Percentiles rank a stretch among this genome's conserved stretches.
These are phyloP conservation scores for Colletotrichum musicola DNA, from an alignment of 2,329 filamentous ascomycete genomes.

Conservation along the genomic window DNA sequence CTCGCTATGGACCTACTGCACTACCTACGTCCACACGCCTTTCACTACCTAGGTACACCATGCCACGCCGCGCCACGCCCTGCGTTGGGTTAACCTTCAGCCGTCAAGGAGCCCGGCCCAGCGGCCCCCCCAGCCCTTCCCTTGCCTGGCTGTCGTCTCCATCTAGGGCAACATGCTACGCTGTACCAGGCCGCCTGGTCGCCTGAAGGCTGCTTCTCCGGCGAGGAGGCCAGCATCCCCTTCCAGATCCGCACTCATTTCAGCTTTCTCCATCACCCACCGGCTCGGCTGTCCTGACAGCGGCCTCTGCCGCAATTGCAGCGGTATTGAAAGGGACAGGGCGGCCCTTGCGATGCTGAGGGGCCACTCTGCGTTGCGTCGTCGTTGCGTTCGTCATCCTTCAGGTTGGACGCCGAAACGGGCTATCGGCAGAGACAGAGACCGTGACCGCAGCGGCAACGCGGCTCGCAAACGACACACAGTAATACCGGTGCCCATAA, in stretches of 20 bases:
- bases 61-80: too few species aligned
- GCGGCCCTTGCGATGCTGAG: background rate
- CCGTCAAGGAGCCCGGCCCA: background rate
- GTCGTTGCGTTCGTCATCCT: too few species aligned
- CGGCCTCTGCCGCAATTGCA: constrained; percentile 35
- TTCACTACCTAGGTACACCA: too few species aligned
- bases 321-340: constrained; percentile 5
- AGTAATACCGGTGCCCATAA: too few species aligned
- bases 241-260: constrained; percentile 35
- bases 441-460: too few species aligned
- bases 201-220: constrained; percentile 14
- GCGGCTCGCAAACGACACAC: too few species aligned
- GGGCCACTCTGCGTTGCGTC: too few species aligned
- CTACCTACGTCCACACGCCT: too few species aligned
- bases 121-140: background rate
- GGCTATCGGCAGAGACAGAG: too few species aligned
- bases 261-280: constrained; percentile 25
- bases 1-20: background rate
- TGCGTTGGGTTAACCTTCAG: too few species aligned
- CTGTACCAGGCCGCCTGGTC: background rate
- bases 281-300: constrained; percentile 26
- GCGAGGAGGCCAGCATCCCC: constrained; percentile 14
- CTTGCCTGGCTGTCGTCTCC: background rate
- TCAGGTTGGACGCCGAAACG: too few species aligned
- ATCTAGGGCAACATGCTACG: background rate